These are phyloP conservation scores for Circinella minor DNA, from an alignment of 371 early-diverging fungal genomes.

Conservation along the genomic window DNA sequence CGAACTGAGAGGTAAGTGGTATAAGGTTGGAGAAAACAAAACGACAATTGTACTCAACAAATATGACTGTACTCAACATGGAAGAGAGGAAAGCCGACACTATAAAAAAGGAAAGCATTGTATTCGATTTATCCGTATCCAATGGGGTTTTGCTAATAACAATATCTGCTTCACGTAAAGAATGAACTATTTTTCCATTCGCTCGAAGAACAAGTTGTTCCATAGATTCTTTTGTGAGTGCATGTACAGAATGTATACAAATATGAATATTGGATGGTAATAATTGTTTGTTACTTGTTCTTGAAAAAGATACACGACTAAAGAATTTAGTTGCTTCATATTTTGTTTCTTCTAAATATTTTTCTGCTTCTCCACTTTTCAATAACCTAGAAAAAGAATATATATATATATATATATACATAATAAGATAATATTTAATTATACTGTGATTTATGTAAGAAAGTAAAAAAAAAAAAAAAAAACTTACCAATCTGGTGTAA, in stretches of 20 bases:
- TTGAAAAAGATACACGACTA: neutral
- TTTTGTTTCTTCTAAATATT: conserved; percentile 15
- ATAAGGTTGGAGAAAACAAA: too few relatives aligned
- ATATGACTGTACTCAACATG: too few relatives aligned
- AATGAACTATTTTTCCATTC: conserved; percentile 12
- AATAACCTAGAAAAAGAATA: too few relatives aligned
- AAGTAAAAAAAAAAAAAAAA: neutral
- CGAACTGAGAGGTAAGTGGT: too few relatives aligned
- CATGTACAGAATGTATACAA: conserved; percentile 8
- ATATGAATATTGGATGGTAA: conserved; percentile 23
- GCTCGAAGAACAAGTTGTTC: conserved; percentile 13
- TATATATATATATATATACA: too few relatives aligned
- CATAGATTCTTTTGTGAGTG: conserved; percentile 1
- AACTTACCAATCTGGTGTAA: conserved; percentile 20
- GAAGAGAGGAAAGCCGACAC: too few relatives aligned
- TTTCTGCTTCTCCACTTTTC: conserved; percentile 13
- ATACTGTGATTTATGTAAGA: too few relatives aligned
- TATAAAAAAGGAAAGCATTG: too few relatives aligned
- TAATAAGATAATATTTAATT: too few relatives aligned
- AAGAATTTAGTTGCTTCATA: conserved; percentile 17
- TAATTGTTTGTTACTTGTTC: neutral
- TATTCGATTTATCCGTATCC: conserved; percentile 8
- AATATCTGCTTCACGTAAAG: conserved; percentile 13
- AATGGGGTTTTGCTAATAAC: conserved; percentile 18
- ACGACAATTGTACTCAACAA: too few relatives aligned